Base-by-base conservation (phyloP, 73 alveolate genomes). In the Blepharisma japonicum region DNA sequence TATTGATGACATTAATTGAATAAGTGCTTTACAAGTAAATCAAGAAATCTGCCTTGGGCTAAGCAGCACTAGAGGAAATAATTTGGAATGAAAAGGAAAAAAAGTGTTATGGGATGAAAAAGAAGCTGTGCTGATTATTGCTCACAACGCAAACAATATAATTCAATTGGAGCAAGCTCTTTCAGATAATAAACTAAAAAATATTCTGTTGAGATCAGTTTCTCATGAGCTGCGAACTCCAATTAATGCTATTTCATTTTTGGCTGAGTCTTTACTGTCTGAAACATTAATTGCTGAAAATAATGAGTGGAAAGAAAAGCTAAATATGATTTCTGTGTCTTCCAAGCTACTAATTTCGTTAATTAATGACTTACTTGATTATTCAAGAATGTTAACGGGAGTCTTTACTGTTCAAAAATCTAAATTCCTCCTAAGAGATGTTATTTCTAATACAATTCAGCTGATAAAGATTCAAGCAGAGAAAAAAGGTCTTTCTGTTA, bases 351-450 rank as follows among this genome's bases (percentile, higher is more conserved):
- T 83, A 11, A 20, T 83, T 25, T 38, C 23, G 21, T 55, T 83
- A 6, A 66, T 80, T 4, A 66, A 83, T 25, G 86, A 83, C 21
- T 78, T 83, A 8, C 51, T 83, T 5, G 90, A 83, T 47, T 83
- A 54, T 39, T 68, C 80, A 9, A 53, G 66, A 46, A 61, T 83
- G 6, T 27, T 55, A 46, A 7, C 80, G 20, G 81, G 86, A 11
- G 55, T 78, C 23, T 80, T 83, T 6, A 21, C 45, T 14, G 77
- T 78, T 18, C 9, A 68, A 18, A 32, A 66, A 7, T 11, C 81
- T 2, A 54, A 27, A 6, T 78, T 68, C 21, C 9, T 39, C 42
- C 8, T 79, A 6, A 55, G 39, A 11, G 68, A 78, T 11, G 11
- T 76, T 48, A 61, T 84, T 5, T 6, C 46, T 7, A 83, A 79